Evolutionary conservation across 306 rosid species (phyloP).

Genomic region (Herpetospermum pedunculosum): DNA sequence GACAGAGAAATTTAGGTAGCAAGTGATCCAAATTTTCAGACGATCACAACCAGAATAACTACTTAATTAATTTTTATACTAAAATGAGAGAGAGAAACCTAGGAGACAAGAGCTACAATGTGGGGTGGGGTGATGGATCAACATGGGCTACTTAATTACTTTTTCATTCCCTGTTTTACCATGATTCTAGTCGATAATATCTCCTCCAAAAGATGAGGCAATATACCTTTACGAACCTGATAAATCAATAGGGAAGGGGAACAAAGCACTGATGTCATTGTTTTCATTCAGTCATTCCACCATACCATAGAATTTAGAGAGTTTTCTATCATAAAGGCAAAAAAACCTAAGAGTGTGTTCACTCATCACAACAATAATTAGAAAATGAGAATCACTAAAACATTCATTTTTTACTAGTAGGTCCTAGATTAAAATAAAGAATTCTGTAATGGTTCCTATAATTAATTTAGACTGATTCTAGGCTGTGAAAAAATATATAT

Average conservation of each 20-base stretch:
- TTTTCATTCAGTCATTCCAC: slow-evolving; percentile 4
- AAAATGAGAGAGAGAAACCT: too few species aligned
- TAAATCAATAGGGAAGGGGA: slow-evolving; percentile 10
- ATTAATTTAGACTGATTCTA: neutral
- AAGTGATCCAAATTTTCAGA: too few species aligned
- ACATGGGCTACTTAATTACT: too few species aligned
- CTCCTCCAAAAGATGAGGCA: slow-evolving; percentile 85
- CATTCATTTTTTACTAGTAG: neutral
- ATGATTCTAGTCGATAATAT: slow-evolving; percentile 84
- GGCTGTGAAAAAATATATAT: neutral
- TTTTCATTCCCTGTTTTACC: slow-evolving; percentile 88
- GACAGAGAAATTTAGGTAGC: too few species aligned
- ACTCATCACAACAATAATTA: neutral
- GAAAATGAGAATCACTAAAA: neutral
- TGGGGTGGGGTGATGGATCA: too few species aligned
- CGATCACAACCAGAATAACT: too few species aligned
- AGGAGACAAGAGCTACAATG: too few species aligned
- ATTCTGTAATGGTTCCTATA: neutral
- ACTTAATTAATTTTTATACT: too few species aligned
- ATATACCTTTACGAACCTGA: slow-evolving; percentile 77
- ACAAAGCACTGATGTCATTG: neutral
- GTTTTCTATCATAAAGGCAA: neutral
- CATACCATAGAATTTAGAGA: neutral
- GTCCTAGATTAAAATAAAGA: neutral
- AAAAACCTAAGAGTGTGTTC: neutral